These are phyloP conservation scores for Fusarium musae DNA, from an alignment of 2,329 filamentous ascomycete genomes.

Conservation along the genomic window DNA sequence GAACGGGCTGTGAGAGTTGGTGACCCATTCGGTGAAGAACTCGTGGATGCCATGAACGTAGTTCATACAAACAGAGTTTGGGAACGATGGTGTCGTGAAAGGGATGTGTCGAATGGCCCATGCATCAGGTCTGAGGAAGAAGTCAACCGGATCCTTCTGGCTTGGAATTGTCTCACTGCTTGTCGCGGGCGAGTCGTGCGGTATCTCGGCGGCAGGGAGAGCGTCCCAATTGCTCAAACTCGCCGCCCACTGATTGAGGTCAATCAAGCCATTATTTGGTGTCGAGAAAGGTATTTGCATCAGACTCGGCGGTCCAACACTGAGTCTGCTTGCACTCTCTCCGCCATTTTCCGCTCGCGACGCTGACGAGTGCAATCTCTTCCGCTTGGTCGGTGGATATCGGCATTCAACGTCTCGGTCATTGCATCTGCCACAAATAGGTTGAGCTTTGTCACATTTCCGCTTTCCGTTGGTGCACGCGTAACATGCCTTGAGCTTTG, in stretches of 20 bases:
- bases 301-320: neutral
- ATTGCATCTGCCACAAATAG: neutral
- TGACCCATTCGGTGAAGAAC: conserved; percentile 7
- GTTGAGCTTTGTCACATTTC: conserved; percentile 14
- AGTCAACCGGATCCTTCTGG: neutral
- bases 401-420: conserved; percentile 14
- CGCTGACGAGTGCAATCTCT: neutral
- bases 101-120: conserved; percentile 9
- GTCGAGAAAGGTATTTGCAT: neutral
- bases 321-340: neutral
- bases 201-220: neutral
- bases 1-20: neutral
- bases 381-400: conserved; percentile 1
- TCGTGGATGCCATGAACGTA: neutral
- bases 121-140: neutral
- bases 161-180: neutral
- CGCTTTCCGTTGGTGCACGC: neutral
- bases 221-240: neutral
- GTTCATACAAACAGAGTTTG: conserved; percentile 9
- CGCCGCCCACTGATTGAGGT: conserved; percentile 1
- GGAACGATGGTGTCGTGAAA: neutral
- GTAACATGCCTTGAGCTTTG: conserved; percentile 2
- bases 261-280: neutral
- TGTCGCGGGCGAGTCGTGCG: neutral
- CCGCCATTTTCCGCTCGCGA: neutral